Percentiles rank a stretch among this genome's conserved stretches.
Evolutionary conservation across 306 rosid genomes (phyloP).

Genomic region (Cucurbita ficifolia): DNA sequence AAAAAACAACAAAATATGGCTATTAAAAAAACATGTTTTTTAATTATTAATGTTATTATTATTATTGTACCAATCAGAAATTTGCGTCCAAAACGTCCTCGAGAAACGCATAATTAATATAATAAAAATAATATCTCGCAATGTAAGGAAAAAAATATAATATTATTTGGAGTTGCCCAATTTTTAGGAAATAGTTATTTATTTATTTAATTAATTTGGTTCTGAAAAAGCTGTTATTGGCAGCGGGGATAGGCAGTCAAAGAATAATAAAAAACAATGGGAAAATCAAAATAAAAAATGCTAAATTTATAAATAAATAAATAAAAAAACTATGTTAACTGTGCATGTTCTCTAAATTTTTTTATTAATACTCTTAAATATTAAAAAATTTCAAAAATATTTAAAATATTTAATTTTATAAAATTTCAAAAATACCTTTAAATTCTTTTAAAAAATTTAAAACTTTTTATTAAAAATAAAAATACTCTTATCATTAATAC

Average conservation of each 20-base stretch:
- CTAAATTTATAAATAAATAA: no score
- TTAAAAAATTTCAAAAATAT: no score
- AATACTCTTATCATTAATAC: no score
- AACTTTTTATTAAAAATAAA: no score
- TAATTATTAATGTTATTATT: background rate
- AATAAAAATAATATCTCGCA: background rate
- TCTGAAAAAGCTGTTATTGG: conserved; percentile 1
- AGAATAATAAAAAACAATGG: background rate
- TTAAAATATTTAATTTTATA: no score
- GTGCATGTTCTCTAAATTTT: no score
- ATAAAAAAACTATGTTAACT: background rate
- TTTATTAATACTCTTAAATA: no score
- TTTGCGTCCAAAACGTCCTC: background rate
- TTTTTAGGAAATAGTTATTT: background rate
- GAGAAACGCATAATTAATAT: background rate
- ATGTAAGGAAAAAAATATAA: background rate
- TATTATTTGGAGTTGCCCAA: background rate
- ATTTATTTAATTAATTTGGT: background rate
- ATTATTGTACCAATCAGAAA: background rate
- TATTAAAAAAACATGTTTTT: background rate
- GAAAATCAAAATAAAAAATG: background rate
- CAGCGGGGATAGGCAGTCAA: background rate
- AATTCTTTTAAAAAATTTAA: no score
- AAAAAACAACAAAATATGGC: background rate
- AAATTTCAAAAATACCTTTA: no score